phyloP scores from a whole-genome alignment of 495 filamentous ascomycete species.

The Tetracladium setigerum region DNA sequence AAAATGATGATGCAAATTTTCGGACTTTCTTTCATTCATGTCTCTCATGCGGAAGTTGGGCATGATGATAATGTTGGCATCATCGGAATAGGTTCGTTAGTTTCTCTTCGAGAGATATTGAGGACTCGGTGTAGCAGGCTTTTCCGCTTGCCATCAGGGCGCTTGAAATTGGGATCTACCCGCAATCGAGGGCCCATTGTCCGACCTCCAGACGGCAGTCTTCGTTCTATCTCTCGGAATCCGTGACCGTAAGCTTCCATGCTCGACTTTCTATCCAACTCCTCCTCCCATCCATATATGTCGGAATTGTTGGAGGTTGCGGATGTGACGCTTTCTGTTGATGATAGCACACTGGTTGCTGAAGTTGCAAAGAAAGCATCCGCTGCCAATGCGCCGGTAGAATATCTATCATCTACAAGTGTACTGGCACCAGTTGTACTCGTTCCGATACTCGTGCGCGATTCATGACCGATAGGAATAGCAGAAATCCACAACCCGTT shows the following conservation, averaged over 20 bases:
- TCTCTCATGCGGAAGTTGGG: no score
- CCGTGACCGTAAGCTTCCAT: conserved; percentile 8
- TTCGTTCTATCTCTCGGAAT: conserved; percentile 3
- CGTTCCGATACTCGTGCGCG: conserved; percentile 13
- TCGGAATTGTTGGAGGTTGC: conserved; percentile 9
- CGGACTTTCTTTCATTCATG: no score
- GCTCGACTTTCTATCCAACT: conserved; percentile 17
- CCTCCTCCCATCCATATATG: conserved; percentile 24
- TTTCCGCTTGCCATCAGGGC: conserved; percentile 26
- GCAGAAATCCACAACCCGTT: conserved; percentile 20
- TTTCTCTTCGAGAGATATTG: no score
- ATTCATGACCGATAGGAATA: conserved; percentile 8
- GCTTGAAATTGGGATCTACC: conserved; percentile 2
- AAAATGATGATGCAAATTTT: no score
- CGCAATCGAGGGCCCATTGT: conserved; percentile 10
- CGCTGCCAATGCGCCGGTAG: conserved; percentile 8
- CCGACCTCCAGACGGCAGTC: conserved; percentile 11
- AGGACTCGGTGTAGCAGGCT: conserved; percentile 39
- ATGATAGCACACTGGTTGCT: conserved; percentile 16
- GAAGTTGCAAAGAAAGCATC: conserved; percentile 18
- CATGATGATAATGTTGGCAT: no score
- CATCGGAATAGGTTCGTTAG: no score
- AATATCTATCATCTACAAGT: conserved; percentile 10
- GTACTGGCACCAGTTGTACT: conserved; percentile 9
- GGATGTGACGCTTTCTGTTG: conserved; percentile 11